A percentile compares a stretch with the other conserved stretches of the same genome.
Conservation (phyloP, 2,329 filamentous ascomycete species). For the Lasiodiplodia sp. region DNA sequence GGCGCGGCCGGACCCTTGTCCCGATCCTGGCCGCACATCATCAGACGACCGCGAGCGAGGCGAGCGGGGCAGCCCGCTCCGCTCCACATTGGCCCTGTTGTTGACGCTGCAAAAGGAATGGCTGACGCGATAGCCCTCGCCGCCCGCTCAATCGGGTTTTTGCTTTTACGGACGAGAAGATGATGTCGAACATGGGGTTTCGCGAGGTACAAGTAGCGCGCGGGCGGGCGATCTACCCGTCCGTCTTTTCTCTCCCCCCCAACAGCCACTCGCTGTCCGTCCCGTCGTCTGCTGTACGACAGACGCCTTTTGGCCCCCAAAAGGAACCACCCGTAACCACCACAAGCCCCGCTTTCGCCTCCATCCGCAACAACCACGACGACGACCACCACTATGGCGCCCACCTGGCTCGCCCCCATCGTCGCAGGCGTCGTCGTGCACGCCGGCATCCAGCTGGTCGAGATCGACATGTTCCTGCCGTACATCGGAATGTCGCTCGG, state of each 20-base stretch:
- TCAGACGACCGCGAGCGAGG: background rate
- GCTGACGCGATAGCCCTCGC: background rate
- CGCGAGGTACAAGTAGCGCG: background rate
- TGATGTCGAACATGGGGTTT: background rate
- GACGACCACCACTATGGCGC: slow-evolving; percentile 22
- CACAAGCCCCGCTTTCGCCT: background rate
- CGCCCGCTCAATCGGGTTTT: background rate
- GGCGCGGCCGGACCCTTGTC: background rate
- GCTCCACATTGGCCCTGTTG: background rate
- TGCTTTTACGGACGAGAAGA: background rate
- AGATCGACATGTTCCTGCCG: slow-evolving; percentile 14
- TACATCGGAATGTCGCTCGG: background rate
- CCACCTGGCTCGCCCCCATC: background rate
- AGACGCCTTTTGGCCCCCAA: too few relatives aligned
- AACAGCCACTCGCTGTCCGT: too few relatives aligned
- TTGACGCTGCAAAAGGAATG: background rate
- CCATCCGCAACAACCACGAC: background rate
- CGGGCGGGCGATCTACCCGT: background rate
- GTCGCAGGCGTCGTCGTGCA: background rate
- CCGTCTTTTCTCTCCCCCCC: background rate
- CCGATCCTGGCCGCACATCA: background rate
- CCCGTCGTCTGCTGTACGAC: too few relatives aligned
- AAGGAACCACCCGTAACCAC: too few relatives aligned
- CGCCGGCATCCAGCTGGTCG: background rate
- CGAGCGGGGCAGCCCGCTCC: background rate